Percentiles rank a stretch among this genome's conserved stretches.
phyloP scores from a whole-genome alignment of 345 rosid species.

The Arabidopsis arenosa region DNA sequence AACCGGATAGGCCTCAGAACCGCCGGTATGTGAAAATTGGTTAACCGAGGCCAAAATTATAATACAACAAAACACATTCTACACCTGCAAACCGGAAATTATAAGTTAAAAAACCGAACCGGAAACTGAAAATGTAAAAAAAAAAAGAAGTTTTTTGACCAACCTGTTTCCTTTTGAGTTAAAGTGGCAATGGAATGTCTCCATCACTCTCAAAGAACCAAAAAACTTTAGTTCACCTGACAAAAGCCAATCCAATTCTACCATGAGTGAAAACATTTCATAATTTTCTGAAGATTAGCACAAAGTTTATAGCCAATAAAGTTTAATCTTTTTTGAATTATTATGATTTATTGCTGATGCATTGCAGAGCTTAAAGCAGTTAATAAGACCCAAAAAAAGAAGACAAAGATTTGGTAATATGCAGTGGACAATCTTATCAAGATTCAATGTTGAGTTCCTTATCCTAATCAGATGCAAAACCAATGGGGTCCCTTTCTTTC shows the following conservation, averaged over 20 bases:
- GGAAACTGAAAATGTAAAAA: constrained; percentile 44
- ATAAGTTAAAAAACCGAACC: constrained; percentile 40
- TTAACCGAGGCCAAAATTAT: constrained; percentile 47
- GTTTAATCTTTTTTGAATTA: constrained; percentile 26
- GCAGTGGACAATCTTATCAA: constrained; percentile 37
- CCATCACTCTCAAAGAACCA: constrained; percentile 68
- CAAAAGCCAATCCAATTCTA: constrained; percentile 45
- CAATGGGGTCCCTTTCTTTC: constrained; percentile 25
- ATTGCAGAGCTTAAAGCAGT: neutral
- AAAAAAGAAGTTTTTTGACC: constrained; percentile 31
- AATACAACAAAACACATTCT: constrained; percentile 42
- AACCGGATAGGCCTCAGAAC: constrained; percentile 42
- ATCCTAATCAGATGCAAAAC: constrained; percentile 28
- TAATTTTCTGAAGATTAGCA: neutral
- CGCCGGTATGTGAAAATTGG: constrained; percentile 46
- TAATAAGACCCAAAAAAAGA: neutral
- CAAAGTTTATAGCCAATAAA: neutral
- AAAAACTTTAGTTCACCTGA: constrained; percentile 43
- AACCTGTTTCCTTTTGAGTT: constrained; percentile 73
- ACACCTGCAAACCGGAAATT: constrained; percentile 62
- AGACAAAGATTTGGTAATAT: constrained; percentile 25
- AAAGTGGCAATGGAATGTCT: constrained; percentile 67
- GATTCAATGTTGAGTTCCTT: constrained; percentile 38
- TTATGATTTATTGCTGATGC: neutral
- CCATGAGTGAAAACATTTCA: constrained; percentile 48